A percentile compares a stretch with the other conserved stretches of the same genome.
These are phyloP conservation scores for Apiotrichum porosum DNA, from an alignment of 1,284 basidiomycete genomes.

Conservation along the genomic window DNA sequence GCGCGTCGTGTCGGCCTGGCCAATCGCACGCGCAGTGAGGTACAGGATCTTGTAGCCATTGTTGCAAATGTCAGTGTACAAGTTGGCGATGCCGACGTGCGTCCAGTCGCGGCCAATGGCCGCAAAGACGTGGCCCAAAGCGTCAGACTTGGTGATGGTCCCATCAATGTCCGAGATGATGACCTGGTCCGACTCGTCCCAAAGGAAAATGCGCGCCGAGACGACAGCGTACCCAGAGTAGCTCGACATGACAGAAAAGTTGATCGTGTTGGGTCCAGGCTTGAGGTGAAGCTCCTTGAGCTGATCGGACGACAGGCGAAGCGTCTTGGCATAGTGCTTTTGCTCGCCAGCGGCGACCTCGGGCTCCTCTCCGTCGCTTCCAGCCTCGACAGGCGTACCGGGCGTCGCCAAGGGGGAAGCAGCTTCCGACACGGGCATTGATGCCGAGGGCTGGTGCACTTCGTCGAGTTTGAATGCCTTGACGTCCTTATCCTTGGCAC, in stretches of 20 bases:
- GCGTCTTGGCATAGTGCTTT: constrained; percentile 78
- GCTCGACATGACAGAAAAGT: constrained; percentile 82
- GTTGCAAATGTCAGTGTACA: constrained; percentile 91
- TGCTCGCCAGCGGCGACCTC: constrained; percentile 4
- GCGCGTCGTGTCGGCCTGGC: constrained; percentile 94
- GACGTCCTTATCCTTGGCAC: neutral
- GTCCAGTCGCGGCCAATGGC: constrained; percentile 99
- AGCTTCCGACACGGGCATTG: neutral
- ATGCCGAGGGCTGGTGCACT: neutral
- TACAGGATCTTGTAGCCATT: constrained; percentile 99
- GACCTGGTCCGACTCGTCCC: constrained; percentile 84
- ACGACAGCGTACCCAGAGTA: constrained; percentile 80
- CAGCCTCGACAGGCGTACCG: too few species aligned
- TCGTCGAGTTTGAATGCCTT: neutral
- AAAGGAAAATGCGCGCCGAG: constrained; percentile 89
- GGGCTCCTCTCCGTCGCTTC: neutral
- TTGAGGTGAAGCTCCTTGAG: constrained; percentile 84
- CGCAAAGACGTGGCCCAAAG: constrained; percentile 93
- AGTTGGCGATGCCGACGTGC: constrained; percentile 92
- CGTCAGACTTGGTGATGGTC: constrained; percentile 99
- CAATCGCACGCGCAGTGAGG: constrained; percentile 93
- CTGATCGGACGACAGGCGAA: constrained; percentile 79
- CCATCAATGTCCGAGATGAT: constrained; percentile 99
- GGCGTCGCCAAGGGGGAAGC: neutral
- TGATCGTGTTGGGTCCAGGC: constrained; percentile 84